phyloP scores from a whole-genome alignment of 805 yeast species.

The Blastobotrys peoriensis region DNA sequence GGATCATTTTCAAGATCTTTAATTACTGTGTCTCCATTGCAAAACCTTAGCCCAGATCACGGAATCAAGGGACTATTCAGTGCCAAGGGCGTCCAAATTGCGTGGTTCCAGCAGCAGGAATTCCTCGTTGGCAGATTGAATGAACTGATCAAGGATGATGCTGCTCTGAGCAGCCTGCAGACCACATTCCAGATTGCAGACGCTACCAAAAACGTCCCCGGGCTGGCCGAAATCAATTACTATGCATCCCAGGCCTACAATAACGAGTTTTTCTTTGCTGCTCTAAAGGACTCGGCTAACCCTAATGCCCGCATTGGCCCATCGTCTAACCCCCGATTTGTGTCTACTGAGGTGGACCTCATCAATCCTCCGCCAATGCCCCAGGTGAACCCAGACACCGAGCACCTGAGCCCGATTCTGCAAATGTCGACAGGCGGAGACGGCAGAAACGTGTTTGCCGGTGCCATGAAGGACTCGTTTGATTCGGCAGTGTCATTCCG shows the following conservation, averaged over 20 bases:
- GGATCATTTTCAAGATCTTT: background rate
- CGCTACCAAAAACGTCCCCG: constrained; percentile 14
- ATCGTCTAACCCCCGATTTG: constrained; percentile 15
- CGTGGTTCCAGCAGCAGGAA: constrained; percentile 80
- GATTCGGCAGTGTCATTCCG: constrained; percentile 76
- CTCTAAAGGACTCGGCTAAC: constrained; percentile 21
- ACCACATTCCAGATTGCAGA: constrained; percentile 16
- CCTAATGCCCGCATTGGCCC: constrained; percentile 21
- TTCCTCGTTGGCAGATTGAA: constrained; percentile 32
- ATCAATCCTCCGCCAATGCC: constrained; percentile 20
- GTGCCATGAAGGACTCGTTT: constrained; percentile 41
- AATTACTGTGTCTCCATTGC: constrained; percentile 16
- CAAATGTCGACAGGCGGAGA: constrained; percentile 28
- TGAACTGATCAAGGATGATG: constrained; percentile 14
- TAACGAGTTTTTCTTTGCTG: constrained; percentile 72
- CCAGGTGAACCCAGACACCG: constrained; percentile 1
- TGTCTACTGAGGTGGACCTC: constrained; percentile 21
- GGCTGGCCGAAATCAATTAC: constrained; percentile 15
- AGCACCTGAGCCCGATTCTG: constrained; percentile 29
- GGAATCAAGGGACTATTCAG: constrained; percentile 55
- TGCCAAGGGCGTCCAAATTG: constrained; percentile 57
- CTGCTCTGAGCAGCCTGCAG: constrained; percentile 12
- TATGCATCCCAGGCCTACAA: constrained; percentile 86
- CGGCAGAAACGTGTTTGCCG: constrained; percentile 9
- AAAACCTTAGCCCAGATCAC: constrained; percentile 9